Percentiles rank a stretch among this genome's conserved stretches.
phyloP scores from a whole-genome alignment of 176 grass and related monocot genomes.

The Carex cristatella region DNA sequence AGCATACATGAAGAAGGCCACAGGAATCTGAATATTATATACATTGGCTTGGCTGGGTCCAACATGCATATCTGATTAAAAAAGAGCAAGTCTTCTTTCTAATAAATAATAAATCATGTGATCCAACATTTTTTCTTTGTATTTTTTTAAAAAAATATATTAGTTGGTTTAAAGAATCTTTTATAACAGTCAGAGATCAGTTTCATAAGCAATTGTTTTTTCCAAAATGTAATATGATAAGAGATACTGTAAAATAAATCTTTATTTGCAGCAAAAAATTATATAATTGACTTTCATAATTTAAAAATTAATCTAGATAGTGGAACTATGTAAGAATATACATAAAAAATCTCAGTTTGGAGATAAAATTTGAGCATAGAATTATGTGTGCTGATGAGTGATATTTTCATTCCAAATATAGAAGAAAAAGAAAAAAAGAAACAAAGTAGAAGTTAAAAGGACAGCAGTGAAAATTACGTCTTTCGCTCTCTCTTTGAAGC shows the following conservation, averaged over 20 bases:
- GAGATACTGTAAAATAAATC: no score
- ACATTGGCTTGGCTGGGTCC: conserved; percentile 1
- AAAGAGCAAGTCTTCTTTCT: neutral
- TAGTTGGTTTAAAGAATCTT: neutral
- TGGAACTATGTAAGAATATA: no score
- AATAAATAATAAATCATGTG: neutral
- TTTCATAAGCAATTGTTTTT: neutral
- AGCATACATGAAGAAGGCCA: neutral
- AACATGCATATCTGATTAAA: neutral
- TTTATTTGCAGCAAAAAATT: no score
- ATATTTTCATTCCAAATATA: neutral
- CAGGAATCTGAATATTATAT: neutral
- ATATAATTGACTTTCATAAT: no score
- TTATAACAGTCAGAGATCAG: neutral
- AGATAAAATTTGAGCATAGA: neutral
- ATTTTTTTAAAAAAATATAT: neutral
- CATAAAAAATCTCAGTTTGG: neutral
- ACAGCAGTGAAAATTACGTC: neutral
- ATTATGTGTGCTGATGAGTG: neutral
- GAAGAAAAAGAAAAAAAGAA: neutral
- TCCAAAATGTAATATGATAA: neutral
- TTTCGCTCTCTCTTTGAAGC: neutral
- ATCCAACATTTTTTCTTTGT: neutral
- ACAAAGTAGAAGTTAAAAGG: neutral
- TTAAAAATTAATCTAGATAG: no score